Evolutionary conservation across 2,329 filamentous ascomycete species (phyloP).

Genomic region (Byssochlamys sp.): DNA sequence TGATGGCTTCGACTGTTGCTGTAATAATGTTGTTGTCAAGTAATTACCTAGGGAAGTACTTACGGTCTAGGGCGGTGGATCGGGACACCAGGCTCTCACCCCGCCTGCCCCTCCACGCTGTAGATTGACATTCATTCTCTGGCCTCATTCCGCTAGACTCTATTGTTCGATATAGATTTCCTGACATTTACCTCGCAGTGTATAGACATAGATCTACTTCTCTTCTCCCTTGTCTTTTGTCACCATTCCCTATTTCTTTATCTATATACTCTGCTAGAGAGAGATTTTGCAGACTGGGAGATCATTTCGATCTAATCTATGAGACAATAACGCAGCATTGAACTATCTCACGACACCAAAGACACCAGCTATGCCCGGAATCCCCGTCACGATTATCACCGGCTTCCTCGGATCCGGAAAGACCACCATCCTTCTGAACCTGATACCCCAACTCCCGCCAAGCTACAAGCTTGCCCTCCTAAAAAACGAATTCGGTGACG

Average conservation of each 20-base stretch:
- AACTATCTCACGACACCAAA: not conserved
- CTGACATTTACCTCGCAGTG: not conserved
- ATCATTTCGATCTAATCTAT: not conserved
- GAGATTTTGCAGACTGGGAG: not conserved
- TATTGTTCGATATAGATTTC: not conserved
- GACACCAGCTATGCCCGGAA: constrained; percentile 50
- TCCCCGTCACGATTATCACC: constrained; percentile 87
- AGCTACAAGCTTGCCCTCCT: constrained; percentile 87
- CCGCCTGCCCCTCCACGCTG: not conserved
- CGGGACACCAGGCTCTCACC: not conserved
- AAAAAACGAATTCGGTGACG: constrained; percentile 95
- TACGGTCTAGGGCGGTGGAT: too few species aligned
- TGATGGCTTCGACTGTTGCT: too few species aligned
- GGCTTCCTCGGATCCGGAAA: constrained; percentile 95
- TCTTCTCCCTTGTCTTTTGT: not conserved
- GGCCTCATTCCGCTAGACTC: not conserved
- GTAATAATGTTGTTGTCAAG: too few species aligned
- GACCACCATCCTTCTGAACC: constrained; percentile 88
- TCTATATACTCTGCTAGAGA: not conserved
- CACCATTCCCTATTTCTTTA: not conserved
- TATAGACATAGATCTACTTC: not conserved
- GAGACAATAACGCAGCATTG: not conserved
- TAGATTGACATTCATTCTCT: not conserved
- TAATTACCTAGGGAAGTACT: too few species aligned
- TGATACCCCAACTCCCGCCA: constrained; percentile 78